Conservation (phyloP, 2,329 filamentous ascomycete species). For the Epichloe coenophiala region DNA sequence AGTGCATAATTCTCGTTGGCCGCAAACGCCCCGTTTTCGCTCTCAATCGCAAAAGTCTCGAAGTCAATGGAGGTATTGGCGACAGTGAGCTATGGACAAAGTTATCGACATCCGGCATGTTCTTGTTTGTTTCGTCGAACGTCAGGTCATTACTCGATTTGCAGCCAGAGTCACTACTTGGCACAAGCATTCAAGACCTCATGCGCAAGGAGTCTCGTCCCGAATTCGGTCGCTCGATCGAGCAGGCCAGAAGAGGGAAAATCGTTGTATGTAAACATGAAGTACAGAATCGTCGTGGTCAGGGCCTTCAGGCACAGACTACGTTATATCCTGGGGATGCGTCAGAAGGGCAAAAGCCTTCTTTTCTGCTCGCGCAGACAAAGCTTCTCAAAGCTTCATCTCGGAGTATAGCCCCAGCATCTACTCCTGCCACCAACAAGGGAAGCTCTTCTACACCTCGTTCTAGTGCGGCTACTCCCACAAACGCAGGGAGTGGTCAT, state of each 20-base stretch:
- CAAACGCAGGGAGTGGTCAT: conserved; percentile 10
- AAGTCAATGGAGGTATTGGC: conserved; percentile 45
- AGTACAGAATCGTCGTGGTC: conserved; percentile 75
- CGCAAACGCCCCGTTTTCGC: conserved; percentile 77
- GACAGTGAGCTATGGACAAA: conserved; percentile 93
- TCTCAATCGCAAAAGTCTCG: conserved; percentile 47
- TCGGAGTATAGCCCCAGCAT: conserved; percentile 27
- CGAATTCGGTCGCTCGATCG: conserved; percentile 68
- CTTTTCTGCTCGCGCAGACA: conserved; percentile 79
- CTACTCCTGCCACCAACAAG: conserved; percentile 13
- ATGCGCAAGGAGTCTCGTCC: conserved; percentile 72
- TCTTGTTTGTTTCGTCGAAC: conserved; percentile 79
- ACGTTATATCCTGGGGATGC: conserved; percentile 80
- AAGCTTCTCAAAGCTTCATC: conserved; percentile 57
- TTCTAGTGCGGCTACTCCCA: conserved; percentile 7
- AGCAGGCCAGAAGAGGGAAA: conserved; percentile 62
- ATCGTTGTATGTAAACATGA: conserved; percentile 74
- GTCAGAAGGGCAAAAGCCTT: conserved; percentile 63
- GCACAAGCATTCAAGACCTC: conserved; percentile 75
- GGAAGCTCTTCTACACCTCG: conserved; percentile 11
- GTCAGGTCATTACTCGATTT: conserved; percentile 71
- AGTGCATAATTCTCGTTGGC: conserved; percentile 83
- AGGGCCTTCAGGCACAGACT: conserved; percentile 75
- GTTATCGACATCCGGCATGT: conserved; percentile 84
- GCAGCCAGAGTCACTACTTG: conserved; percentile 66